A percentile compares a stretch with the other conserved stretches of the same genome.
Conservation (phyloP, 176 grass and related monocot species). For the Eremochloa ophiuroides region DNA sequence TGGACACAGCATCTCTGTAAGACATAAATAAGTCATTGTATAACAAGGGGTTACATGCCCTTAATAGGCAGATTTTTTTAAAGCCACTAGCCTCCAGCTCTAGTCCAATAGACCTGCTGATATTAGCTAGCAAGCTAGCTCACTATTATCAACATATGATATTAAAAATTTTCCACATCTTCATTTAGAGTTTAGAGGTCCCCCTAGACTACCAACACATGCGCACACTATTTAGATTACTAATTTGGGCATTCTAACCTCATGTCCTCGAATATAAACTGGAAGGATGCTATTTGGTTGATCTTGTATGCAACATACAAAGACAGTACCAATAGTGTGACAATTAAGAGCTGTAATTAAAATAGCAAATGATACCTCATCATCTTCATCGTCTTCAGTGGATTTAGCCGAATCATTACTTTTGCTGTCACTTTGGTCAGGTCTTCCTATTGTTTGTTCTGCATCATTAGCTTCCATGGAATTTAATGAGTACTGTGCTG, state of each 20-base stretch:
- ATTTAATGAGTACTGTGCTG: constrained; percentile 31
- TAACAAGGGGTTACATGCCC: not conserved
- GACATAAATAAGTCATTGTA: constrained; percentile 1
- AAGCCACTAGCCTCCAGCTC: not conserved
- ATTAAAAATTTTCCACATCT: not conserved
- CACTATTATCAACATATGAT: not conserved
- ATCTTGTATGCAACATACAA: constrained; percentile 10
- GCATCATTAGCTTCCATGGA: constrained; percentile 49
- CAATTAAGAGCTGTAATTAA: constrained; percentile 10
- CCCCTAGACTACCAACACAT: not conserved
- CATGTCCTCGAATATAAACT: not conserved
- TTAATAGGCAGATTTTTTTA: not conserved
- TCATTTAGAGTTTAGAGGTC: not conserved
- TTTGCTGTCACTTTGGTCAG: constrained; percentile 59
- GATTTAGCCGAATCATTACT: constrained; percentile 67
- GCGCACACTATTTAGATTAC: not conserved
- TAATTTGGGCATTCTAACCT: not conserved
- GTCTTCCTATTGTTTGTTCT: constrained; percentile 44
- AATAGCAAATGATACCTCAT: constrained; percentile 49
- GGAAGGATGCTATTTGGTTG: not conserved
- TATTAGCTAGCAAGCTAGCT: not conserved
- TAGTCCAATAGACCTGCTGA: not conserved
- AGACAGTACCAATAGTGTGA: not conserved
- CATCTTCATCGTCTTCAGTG: constrained; percentile 67
- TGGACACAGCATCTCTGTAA: not conserved